These are phyloP conservation scores for Aspergillus novofumigatus DNA, from an alignment of 2,329 filamentous ascomycete genomes.

Conservation along the genomic window DNA sequence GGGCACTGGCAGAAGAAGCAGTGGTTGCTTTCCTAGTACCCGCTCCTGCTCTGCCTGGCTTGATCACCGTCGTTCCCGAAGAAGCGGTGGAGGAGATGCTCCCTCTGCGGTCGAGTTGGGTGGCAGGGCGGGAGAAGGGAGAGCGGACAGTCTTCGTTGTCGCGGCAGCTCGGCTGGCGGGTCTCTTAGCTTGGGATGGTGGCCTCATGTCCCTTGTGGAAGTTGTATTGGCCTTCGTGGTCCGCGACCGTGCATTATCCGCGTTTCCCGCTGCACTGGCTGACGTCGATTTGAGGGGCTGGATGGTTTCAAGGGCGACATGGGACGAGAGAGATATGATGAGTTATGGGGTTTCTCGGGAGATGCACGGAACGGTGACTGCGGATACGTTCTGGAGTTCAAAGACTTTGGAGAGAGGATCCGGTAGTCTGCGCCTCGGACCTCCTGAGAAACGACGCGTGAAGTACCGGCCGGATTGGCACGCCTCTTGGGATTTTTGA, in stretches of 20 bases:
- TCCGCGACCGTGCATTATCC: slow-evolving; percentile 17
- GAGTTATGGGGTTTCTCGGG: slow-evolving; percentile 47
- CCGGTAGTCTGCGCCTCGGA: slow-evolving; percentile 48
- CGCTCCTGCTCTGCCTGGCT: slow-evolving; percentile 25
- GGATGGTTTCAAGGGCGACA: slow-evolving; percentile 59
- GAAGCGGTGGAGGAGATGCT: slow-evolving; percentile 37
- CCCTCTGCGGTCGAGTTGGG: slow-evolving; percentile 36
- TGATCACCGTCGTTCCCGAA: slow-evolving; percentile 36
- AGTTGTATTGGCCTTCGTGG: slow-evolving; percentile 22
- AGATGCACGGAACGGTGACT: slow-evolving; percentile 48
- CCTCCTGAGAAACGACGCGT: slow-evolving; percentile 41
- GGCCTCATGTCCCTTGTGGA: slow-evolving; percentile 24
- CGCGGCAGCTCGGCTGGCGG: slow-evolving; percentile 28
- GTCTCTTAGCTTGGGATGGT: slow-evolving; percentile 26
- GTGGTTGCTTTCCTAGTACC: slow-evolving; percentile 29
- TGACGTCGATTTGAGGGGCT: slow-evolving; percentile 33
- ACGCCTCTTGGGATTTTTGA: slow-evolving; percentile 68
- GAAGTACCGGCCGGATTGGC: slow-evolving; percentile 42
- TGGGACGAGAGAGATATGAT: slow-evolving; percentile 54
- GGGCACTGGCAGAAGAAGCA: slow-evolving; percentile 19
- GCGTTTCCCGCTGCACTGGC: slow-evolving; percentile 15
- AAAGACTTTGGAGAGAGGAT: slow-evolving; percentile 78
- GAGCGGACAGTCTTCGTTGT: slow-evolving; percentile 25
- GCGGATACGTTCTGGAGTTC: slow-evolving; percentile 67
- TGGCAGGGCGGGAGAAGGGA: slow-evolving; percentile 33